Base-by-base conservation (phyloP, 2,329 filamentous ascomycete species). In the Ceratocystis cacaofunesta region DNA sequence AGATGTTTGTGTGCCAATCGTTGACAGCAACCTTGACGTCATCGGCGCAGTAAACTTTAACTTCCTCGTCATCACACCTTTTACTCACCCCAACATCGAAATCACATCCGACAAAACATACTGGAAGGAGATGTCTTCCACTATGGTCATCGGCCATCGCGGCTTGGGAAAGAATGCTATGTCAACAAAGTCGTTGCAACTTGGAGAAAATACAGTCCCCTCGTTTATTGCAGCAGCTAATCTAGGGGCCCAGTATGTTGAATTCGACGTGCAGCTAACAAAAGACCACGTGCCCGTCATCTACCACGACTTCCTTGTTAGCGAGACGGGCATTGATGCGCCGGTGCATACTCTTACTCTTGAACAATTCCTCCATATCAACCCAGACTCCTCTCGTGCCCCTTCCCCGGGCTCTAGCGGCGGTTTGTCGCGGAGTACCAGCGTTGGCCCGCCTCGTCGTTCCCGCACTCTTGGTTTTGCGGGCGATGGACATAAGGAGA, bases 241-340 rank as follows among this genome's bases (percentile, higher is more conserved):
- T 70, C 76, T 99, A 63, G 94, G 94, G 7, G 94, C 85, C 2
- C 82, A 86, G 65, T 87, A 87, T 70, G 84, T 88, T 60, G 84
- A 87, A 70, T 86, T 88, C 71, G 94, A 99, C 73, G 94, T 99
- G 0, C 94, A 99, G 73, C 79, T 99, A 48, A 99, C 94, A n/a
- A 99, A 99, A 72, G 94, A 99, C 73, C 91, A 95, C 71, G 91
- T 99, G 1, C 94, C 94, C 0, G 92, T 99, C 69, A 96, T 99
- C 71, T 99, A 99, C 73, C 94, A 99, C 73, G 94, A 99, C 74
- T 99, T 99, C 72, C 80, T 97, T 15, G 94, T 99, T 73, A 96
- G 91, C 72, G 94, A 99, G 76, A 97, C 94, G 0, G 94, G 95
- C 8, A 94, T 96, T 64, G 94, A 99, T 72, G 94, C 94, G 0